Percentiles rank a stretch among this genome's conserved stretches.
Evolutionary conservation across 1,139 yeast genomes (phyloP).

Genomic region (Geotrichum klebahnii): DNA sequence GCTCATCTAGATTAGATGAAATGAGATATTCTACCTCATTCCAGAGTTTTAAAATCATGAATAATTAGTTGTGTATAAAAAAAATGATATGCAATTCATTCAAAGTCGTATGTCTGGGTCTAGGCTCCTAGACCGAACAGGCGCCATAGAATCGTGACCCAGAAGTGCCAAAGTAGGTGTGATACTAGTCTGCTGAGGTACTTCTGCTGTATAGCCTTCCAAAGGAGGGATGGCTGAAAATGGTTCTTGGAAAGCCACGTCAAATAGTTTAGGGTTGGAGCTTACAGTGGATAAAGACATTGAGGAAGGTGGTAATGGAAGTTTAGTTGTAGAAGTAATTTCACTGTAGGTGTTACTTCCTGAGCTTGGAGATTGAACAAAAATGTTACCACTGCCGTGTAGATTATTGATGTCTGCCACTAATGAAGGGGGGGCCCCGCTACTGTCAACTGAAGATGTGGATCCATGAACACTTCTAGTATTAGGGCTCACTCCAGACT

Average conservation of each 20-base stretch:
- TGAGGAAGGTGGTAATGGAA: too few relatives aligned
- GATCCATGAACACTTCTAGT: not conserved
- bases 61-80: too few relatives aligned
- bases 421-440: too few relatives aligned
- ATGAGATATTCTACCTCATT: too few relatives aligned
- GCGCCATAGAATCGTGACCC: conserved; percentile 27
- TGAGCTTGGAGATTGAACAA: too few relatives aligned
- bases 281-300: not conserved
- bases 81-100: not conserved
- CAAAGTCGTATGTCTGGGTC: conserved; percentile 27
- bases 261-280: conserved; percentile 1
- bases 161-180: conserved; percentile 24
- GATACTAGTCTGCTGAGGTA: conserved; percentile 20
- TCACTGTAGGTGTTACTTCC: too few relatives aligned
- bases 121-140: conserved; percentile 26
- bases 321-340: too few relatives aligned
- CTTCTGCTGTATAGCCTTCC: conserved; percentile 7
- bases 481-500: not conserved
- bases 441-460: not conserved
- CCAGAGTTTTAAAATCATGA: too few relatives aligned
- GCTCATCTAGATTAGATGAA: too few relatives aligned
- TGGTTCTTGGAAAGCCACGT: conserved; percentile 2
- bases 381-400: too few relatives aligned
- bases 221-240: not conserved
- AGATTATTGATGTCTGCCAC: not conserved